A percentile compares a stretch with the other conserved stretches of the same genome.
phyloP scores from a whole-genome alignment of 2,329 filamentous ascomycete genomes.

The Aspergillus sp. region DNA sequence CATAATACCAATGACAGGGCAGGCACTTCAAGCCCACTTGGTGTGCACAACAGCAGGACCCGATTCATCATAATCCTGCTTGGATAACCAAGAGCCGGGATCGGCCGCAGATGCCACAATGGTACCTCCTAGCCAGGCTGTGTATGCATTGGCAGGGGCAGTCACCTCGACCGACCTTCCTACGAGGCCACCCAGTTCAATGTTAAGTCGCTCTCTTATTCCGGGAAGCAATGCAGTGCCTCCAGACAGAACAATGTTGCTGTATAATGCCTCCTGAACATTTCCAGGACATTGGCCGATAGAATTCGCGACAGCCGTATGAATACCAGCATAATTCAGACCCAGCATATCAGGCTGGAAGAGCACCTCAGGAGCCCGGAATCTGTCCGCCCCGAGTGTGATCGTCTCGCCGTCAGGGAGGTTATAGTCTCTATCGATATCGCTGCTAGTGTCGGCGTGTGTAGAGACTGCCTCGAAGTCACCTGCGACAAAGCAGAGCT shows the following conservation, averaged over 20 bases:
- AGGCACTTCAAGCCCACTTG: conserved; percentile 99
- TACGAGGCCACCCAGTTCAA: conserved; percentile 99
- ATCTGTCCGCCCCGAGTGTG: conserved; percentile 99
- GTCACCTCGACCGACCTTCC: conserved; percentile 99
- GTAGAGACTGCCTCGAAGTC: conserved; percentile 99
- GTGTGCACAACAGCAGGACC: conserved; percentile 98
- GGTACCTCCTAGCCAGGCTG: conserved; percentile 99
- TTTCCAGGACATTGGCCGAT: conserved; percentile 99
- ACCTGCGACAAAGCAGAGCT: conserved; percentile 99
- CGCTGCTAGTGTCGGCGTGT: conserved; percentile 97
- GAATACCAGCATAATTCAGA: conserved; percentile 97
- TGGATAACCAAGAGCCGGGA: too few relatives aligned
- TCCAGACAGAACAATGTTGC: conserved; percentile 99
- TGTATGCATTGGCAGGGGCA: conserved; percentile 99
- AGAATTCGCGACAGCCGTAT: conserved; percentile 99
- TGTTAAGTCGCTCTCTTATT: conserved; percentile 99
- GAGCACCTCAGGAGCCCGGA: conserved; percentile 98
- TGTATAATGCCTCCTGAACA: conserved; percentile 99
- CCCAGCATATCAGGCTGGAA: conserved; percentile 98
- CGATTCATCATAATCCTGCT: conserved; percentile 99
- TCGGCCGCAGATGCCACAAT: conserved; percentile 99
- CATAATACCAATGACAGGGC: neutral
- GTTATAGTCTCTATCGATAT: conserved; percentile 99
- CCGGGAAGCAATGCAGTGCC: conserved; percentile 99
- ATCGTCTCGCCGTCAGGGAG: conserved; percentile 99